A percentile compares a stretch with the other conserved stretches of the same genome.
These are phyloP conservation scores for Bimuria novae-zelandiae DNA, from an alignment of 2,329 filamentous ascomycete genomes.

Conservation along the genomic window DNA sequence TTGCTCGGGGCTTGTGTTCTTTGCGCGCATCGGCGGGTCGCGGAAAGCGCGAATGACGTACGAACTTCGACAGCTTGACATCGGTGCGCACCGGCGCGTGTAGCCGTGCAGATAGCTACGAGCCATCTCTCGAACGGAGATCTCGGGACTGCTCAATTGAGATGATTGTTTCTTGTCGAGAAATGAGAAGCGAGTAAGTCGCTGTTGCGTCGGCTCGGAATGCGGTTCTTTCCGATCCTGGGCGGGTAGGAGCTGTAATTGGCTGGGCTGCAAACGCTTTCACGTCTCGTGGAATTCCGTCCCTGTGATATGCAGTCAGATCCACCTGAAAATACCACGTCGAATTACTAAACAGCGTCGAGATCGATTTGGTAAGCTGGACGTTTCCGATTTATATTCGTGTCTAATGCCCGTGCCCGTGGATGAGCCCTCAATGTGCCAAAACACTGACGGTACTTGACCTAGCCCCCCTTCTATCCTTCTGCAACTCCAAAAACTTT, in stretches of 20 bases:
- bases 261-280: neutral
- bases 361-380: neutral
- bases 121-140: neutral
- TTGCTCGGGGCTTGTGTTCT: constrained; percentile 2
- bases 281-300: neutral
- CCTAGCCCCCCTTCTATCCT: neutral
- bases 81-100: neutral
- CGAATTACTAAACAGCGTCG: neutral
- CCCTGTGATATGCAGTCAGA: neutral
- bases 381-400: constrained; percentile 14
- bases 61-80: constrained; percentile 18
- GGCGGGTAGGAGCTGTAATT: neutral
- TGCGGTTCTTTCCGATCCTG: neutral
- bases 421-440: too few relatives aligned
- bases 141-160: neutral
- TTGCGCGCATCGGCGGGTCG: constrained; percentile 16
- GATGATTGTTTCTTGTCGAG: neutral
- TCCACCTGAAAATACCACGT: neutral
- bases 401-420: neutral
- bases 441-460: too few relatives aligned
- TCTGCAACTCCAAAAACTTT: neutral
- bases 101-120: neutral
- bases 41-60: constrained; percentile 30
- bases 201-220: neutral
- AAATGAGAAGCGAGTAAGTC: neutral